Evolutionary conservation across 2,329 filamentous ascomycete species (phyloP), one percentile per base, ranked within the genome.

Genomic region (Dactylonectria macrodidyma): DNA sequence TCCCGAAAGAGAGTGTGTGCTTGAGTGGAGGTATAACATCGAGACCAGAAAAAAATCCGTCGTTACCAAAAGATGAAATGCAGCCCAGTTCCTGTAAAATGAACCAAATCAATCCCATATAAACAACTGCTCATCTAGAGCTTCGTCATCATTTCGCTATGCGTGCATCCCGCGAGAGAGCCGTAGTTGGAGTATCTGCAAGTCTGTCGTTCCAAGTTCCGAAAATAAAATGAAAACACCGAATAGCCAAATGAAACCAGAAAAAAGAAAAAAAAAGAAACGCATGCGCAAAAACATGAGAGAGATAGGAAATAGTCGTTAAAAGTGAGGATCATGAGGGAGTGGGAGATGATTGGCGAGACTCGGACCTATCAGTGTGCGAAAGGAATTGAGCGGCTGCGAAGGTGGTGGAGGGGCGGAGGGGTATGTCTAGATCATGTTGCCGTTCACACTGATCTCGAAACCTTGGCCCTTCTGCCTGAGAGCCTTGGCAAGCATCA

Each of bases 401-500:
- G 33, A 59, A 60, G 50, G 3, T 19, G 34, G 26, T 48, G 41
- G 41, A 19, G 14, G 22, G 44, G n/a, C 19, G 30, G 12, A 26
- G 58, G 10, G 30, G 4, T 26, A 11, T 22, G 54, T 61, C 75
- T 81, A 92, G 77, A 93, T 91, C 89, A 91, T 92, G 81, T 90
- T 92, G 51, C 93, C 93, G 78, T 95, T 95, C 71, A 95, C 90
- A 77, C 90, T 92, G 75, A 96, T 90, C 82, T 95, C 92, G 75
- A 92, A 95, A 19, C 94, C 94, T 74, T 94, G 91, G 54, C 89
- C 91, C 87, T 95, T 96, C 82, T 94, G 92, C 85, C 91, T 93
- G 78, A 94, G 84, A 19, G 94, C 94, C 84, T 96, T 96, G 61
- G 94, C 94, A 52, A 97, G 89, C 94, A 97, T 97, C 68, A 97